These are phyloP conservation scores for Malus hybrid DNA, from an alignment of 331 rosid species.

Conservation along the genomic window DNA sequence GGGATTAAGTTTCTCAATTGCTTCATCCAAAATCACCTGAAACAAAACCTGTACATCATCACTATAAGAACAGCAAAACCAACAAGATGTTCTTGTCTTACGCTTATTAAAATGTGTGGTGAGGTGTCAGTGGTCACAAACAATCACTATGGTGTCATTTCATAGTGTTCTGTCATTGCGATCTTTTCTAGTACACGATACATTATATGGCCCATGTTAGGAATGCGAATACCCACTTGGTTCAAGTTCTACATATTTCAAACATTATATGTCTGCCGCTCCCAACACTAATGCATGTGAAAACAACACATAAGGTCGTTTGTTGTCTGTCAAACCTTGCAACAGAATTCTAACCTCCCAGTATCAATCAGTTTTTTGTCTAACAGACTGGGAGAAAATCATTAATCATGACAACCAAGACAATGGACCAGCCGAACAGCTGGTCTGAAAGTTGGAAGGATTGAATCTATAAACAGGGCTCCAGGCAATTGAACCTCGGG, in stretches of 20 bases:
- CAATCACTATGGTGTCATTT: constrained; percentile 1
- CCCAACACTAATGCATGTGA: constrained; percentile 6
- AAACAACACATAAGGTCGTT: constrained; percentile 6
- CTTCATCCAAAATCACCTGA: constrained; percentile 83
- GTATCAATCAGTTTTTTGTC: constrained; percentile 1
- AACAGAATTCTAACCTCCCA: constrained; percentile 10
- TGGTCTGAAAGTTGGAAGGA: constrained; percentile 17
- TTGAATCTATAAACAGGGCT: constrained; percentile 1
- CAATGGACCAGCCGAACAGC: constrained; percentile 24
- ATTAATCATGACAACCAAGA: constrained; percentile 19
- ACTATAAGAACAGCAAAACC: not conserved
- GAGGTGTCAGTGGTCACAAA: not conserved
- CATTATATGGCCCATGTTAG: not conserved
- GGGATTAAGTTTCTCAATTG: constrained; percentile 72
- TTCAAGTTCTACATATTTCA: not conserved
- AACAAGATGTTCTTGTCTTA: not conserved
- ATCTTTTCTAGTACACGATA: not conserved
- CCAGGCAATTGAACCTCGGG: constrained; percentile 6
- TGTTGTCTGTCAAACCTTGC: constrained; percentile 10
- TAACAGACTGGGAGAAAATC: constrained; percentile 26
- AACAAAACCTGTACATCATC: not conserved
- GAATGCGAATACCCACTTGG: not conserved
- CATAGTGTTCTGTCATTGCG: not conserved
- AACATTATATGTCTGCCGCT: not conserved
- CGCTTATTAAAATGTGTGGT: not conserved